These are phyloP conservation scores for Scedosporium boydii DNA, from an alignment of 2,329 filamentous ascomycete species.

Conservation along the genomic window DNA sequence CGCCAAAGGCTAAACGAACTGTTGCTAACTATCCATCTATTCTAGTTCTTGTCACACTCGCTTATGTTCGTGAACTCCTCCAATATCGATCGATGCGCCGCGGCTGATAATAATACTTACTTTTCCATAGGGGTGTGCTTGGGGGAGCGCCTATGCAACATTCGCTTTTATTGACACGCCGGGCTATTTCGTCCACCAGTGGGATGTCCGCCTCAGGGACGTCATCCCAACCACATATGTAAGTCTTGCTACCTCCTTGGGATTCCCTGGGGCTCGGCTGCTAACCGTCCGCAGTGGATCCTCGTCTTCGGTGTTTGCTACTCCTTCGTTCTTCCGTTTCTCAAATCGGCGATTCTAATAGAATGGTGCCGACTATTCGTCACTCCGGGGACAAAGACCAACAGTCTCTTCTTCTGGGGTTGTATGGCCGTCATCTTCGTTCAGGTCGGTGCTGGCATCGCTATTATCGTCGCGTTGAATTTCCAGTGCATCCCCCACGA, in stretches of 20 bases:
- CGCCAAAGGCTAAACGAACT: background rate
- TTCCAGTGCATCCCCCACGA: constrained; percentile 22
- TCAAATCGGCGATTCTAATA: constrained; percentile 30
- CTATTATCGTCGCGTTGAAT: constrained; percentile 21
- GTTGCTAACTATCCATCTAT: too few relatives aligned
- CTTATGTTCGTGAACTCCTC: too few relatives aligned
- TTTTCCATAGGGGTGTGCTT: background rate
- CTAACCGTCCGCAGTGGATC: constrained; percentile 15
- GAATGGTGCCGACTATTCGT: constrained; percentile 32
- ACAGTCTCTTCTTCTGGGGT: constrained; percentile 24
- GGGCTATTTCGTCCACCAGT: constrained; percentile 27
- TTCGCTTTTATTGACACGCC: constrained; percentile 17
- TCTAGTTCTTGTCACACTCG: too few relatives aligned
- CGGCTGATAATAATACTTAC: too few relatives aligned
- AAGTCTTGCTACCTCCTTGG: constrained; percentile 7
- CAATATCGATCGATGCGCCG: too few relatives aligned
- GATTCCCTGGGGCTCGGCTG: background rate
- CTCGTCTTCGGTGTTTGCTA: constrained; percentile 25
- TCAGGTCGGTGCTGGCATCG: constrained; percentile 19
- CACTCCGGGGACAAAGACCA: constrained; percentile 11
- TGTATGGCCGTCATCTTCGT: constrained; percentile 19
- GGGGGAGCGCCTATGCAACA: constrained; percentile 10
- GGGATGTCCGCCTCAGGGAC: constrained; percentile 19
- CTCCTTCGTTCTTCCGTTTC: constrained; percentile 23
- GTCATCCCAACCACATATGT: constrained; percentile 17